Percentiles rank a stretch among this genome's conserved stretches.
Evolutionary conservation across 441 rosid species (phyloP).

Genomic region (Pelargonium cotyledonis): DNA sequence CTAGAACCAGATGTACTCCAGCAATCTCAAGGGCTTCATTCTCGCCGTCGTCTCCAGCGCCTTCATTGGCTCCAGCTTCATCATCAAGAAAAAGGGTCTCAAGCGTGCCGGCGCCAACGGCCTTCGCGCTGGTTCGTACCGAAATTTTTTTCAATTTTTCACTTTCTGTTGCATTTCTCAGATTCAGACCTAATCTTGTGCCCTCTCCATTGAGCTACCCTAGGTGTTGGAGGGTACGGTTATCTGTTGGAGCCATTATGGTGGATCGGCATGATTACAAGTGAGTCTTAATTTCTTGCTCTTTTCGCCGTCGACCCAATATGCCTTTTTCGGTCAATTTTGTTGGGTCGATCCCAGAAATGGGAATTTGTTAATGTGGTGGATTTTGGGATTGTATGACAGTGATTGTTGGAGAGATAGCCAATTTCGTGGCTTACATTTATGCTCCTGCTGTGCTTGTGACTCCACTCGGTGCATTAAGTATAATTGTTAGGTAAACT

Average conservation of each 20-base stretch:
- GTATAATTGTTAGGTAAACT: constrained; percentile 60
- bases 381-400: constrained; percentile 7
- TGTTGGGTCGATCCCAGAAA: neutral
- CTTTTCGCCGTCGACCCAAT: neutral
- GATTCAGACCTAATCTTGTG: neutral
- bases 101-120: constrained; percentile 8
- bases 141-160: neutral
- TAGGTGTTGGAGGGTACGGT: constrained; percentile 66
- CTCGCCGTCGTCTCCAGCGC: constrained; percentile 9
- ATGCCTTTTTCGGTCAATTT: neutral
- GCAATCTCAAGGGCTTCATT: constrained; percentile 1
- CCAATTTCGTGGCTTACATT: constrained; percentile 60
- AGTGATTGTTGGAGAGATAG: constrained; percentile 68
- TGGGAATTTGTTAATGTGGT: neutral
- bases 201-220: neutral
- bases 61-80: constrained; percentile 6
- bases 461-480: constrained; percentile 69
- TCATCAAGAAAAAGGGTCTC: constrained; percentile 1
- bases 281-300: constrained; percentile 30
- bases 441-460: constrained; percentile 69
- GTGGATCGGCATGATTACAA: constrained; percentile 76
- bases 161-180: neutral
- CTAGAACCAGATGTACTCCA: neutral
- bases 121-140: constrained; percentile 1
- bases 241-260: constrained; percentile 64